Conservation (phyloP, 2,329 filamentous ascomycete species). For the Cercospora zeae-maydis region DNA sequence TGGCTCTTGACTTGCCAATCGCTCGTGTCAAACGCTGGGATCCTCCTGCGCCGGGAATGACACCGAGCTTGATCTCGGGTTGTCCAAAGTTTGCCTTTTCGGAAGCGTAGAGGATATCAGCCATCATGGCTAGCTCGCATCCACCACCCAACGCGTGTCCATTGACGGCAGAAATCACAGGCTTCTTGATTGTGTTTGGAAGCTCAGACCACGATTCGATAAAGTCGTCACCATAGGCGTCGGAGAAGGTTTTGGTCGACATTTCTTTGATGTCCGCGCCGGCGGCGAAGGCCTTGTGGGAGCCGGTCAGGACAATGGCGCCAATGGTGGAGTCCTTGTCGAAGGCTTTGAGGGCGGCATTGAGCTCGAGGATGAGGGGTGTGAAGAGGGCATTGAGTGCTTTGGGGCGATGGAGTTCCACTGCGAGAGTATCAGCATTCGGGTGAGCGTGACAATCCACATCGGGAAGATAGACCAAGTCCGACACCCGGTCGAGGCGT, state of each 20-base stretch:
- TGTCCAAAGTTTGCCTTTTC: conserved; percentile 86
- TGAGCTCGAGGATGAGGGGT: conserved; percentile 85
- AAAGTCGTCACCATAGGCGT: conserved; percentile 85
- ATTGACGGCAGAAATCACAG: conserved; percentile 88
- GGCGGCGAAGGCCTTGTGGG: conserved; percentile 85
- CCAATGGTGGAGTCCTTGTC: conserved; percentile 66
- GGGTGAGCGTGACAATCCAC: background rate
- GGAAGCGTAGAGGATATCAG: conserved; percentile 89
- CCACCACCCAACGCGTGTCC: conserved; percentile 93
- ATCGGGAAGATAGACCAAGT: conserved; percentile 58
- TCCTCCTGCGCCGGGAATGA: conserved; percentile 87
- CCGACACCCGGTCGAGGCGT: conserved; percentile 85
- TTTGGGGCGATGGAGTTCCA: conserved; percentile 90
- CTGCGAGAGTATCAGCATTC: conserved; percentile 47
- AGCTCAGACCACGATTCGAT: conserved; percentile 93
- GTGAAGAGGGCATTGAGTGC: conserved; percentile 91
- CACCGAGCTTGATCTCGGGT: conserved; percentile 93
- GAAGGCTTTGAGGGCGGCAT: conserved; percentile 68
- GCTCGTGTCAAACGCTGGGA: conserved; percentile 80
- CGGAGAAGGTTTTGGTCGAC: conserved; percentile 83
- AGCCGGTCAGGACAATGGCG: conserved; percentile 83
- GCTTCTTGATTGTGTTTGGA: conserved; percentile 81
- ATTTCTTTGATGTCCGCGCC: conserved; percentile 99
- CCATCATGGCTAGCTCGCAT: conserved; percentile 97
- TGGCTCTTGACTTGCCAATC: conserved; percentile 67